Percentiles rank a stretch among this genome's conserved stretches.
phyloP scores from a whole-genome alignment of 1,284 basidiomycete genomes.

The Tranzscheliella williamsii region DNA sequence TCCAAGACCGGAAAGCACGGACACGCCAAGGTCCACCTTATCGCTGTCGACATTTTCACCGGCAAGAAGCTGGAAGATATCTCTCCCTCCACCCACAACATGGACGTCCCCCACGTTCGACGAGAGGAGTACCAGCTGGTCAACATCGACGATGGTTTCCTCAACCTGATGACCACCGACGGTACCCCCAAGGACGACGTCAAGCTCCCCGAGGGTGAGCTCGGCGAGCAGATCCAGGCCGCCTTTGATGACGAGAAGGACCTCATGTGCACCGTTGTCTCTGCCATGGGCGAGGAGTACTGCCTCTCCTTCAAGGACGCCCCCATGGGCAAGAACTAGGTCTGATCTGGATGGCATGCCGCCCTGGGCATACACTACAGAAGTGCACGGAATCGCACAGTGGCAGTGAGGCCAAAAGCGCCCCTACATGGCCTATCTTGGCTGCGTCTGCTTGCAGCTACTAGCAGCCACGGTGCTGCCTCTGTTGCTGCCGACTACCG shows the following conservation, averaged over 20 bases:
- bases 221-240: conserved; percentile 75
- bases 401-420: too few species aligned
- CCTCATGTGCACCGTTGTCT: conserved; percentile 78
- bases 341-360: too few species aligned
- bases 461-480: too few species aligned
- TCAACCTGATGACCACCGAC: conserved; percentile 89
- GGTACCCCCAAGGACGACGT: conserved; percentile 92
- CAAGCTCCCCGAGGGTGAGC: conserved; percentile 81
- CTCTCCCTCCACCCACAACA: conserved; percentile 96
- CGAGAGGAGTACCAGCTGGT: conserved; percentile 92
- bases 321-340: conserved; percentile 57
- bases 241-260: conserved; percentile 88
- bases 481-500: too few species aligned
- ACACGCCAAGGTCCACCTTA: conserved; percentile 98
- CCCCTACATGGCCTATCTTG: too few species aligned
- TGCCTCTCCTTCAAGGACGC: conserved; percentile 70
- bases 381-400: too few species aligned
- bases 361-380: too few species aligned
- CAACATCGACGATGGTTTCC: conserved; percentile 70
- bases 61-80: conserved; percentile 75
- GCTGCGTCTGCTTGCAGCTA: too few species aligned
- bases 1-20: conserved; percentile 98
- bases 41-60: conserved; percentile 78
- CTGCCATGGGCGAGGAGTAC: conserved; percentile 90
- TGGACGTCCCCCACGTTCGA: conserved; percentile 94